Evolutionary conservation across 108 stramenopile genomes (phyloP), one percentile per base, ranked within the genome.

Genomic region (Fragilariopsis cylindrus): DNA sequence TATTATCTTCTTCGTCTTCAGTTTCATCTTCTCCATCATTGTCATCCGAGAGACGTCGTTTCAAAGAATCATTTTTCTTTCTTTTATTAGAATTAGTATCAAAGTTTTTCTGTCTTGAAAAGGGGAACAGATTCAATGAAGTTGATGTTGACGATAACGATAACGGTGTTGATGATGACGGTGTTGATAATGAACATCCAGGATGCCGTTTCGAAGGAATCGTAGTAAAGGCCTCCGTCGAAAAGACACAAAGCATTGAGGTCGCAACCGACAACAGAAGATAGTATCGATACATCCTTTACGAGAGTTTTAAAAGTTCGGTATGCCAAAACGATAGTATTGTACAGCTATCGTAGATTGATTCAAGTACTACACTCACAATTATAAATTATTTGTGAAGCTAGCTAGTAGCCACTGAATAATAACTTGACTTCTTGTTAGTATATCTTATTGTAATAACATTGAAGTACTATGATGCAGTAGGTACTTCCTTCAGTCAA

Each of bases 11-110:
- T 50, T 48, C 67, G 2, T 68, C 70, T 48, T 46, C 70, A 11
- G 16, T 12, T 18, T 62, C 21, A 12, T 62, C 21, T 39, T 62
- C 21, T 62, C 16, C 60, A 41, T 57, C 49, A 56, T 71, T 58
- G 18, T 71, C 50, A 43, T 71, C 39, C n/a, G 62, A 63, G 3
- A 45, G 56, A 8, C 46, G 55, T 57, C 56, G 70, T 57, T 57
- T 44, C 57, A 57, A 57, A 15, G 16, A 0, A 9, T 46, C 44
- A 8, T 46, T 16, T 5, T 57, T 57, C 15, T 57, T 48, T 39
- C 39, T 30, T 55, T 70, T 47, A 11, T 55, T 55, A 3, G 42
- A 7, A 21, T n/a, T 5, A 2, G 18, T 46, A 7, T 30, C 55
- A 60, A 41, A 9, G 0, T 30, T 60, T 3, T 9, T 40, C 18